Evolutionary conservation across 331 rosid species (phyloP).

Genomic region (Phaseolus coccineus): DNA sequence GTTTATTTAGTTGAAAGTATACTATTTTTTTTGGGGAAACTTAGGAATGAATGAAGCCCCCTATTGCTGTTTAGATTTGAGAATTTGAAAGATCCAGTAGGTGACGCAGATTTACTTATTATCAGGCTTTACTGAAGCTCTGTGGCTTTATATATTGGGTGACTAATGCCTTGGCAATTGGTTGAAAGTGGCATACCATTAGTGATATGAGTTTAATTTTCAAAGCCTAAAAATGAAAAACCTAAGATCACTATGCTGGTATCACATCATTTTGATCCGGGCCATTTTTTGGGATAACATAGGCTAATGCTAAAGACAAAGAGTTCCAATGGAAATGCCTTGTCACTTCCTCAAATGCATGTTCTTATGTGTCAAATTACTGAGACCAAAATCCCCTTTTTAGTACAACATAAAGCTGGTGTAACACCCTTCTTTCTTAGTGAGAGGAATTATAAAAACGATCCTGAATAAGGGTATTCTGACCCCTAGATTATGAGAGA

Average conservation of each 20-base stretch:
- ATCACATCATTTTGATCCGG: neutral
- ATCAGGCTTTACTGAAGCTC: conserved; percentile 34
- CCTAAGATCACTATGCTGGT: neutral
- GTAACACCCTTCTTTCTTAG: neutral
- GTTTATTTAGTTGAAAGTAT: conserved; percentile 39
- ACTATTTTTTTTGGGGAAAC: conserved; percentile 43
- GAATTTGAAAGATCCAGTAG: conserved; percentile 38
- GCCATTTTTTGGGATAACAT: neutral
- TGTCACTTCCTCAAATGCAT: neutral
- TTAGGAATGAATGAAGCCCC: conserved; percentile 35
- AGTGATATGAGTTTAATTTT: neutral
- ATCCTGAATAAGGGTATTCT: neutral
- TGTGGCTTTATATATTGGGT: conserved; percentile 35
- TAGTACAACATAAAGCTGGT: too few relatives aligned
- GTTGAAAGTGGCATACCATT: neutral
- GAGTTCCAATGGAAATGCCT: neutral
- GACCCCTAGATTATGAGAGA: neutral
- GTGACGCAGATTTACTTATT: conserved; percentile 28
- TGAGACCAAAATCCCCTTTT: neutral
- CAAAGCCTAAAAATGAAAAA: neutral
- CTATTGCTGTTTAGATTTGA: conserved; percentile 40
- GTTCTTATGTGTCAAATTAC: neutral
- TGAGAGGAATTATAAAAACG: neutral
- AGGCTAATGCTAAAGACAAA: neutral
- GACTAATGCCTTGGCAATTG: neutral